Percentiles rank a stretch among this genome's conserved stretches.
Evolutionary conservation across 1,284 basidiomycete genomes (phyloP).

Genomic region (Flammula alnicola): DNA sequence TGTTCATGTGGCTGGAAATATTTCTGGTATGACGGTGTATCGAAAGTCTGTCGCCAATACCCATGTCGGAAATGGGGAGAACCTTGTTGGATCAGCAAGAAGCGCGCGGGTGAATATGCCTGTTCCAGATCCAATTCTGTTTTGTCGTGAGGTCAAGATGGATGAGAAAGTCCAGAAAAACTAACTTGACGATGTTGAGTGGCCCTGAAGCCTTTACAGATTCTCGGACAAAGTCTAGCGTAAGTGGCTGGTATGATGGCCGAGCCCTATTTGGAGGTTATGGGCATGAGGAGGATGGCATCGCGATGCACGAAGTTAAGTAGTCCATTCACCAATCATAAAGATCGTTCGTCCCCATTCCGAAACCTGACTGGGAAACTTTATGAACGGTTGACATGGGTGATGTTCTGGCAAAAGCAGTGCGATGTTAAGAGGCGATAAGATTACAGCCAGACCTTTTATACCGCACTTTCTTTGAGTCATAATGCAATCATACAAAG

Average conservation of each 20-base stretch:
- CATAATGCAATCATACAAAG: no score
- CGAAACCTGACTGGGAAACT: conserved; percentile 70
- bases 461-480: no score
- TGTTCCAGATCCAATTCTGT: conserved; percentile 73
- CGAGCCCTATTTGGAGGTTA: no score
- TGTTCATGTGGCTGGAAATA: conserved; percentile 61
- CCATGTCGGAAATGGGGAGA: conserved; percentile 76
- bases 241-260: conserved; percentile 69
- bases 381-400: conserved; percentile 56
- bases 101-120: conserved; percentile 82
- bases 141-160: background rate
- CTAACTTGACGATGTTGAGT: conserved; percentile 71
- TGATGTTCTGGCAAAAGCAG: no score
- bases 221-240: conserved; percentile 59
- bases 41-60: conserved; percentile 72
- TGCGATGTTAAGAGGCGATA: no score
- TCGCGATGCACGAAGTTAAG: no score
- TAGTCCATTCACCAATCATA: conserved; percentile 65
- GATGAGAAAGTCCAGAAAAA: background rate
- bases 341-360: conserved; percentile 70
- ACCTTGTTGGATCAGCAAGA: conserved; percentile 58
- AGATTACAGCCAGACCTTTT: no score
- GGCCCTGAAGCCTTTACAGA: conserved; percentile 41
- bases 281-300: no score
- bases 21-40: conserved; percentile 55